These are phyloP conservation scores for Moelleriella libera DNA, from an alignment of 2,329 filamentous ascomycete genomes.

Conservation along the genomic window DNA sequence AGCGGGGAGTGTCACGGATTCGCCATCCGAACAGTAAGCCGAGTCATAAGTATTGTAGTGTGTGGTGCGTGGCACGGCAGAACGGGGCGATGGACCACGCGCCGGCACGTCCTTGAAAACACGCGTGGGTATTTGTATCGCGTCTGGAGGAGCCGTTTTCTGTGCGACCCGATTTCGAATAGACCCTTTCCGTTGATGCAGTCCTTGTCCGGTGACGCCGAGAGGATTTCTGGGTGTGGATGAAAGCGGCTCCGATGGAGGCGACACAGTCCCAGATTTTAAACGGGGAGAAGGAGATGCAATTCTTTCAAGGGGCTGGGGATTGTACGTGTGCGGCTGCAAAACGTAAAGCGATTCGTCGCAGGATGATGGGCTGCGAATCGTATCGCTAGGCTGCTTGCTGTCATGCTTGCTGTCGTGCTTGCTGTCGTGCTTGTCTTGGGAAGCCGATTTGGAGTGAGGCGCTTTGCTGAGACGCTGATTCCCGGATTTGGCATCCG, in stretches of 20 bases:
- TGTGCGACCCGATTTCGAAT: slow-evolving; percentile 39
- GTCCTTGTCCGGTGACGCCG: slow-evolving; percentile 1
- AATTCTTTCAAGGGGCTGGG: slow-evolving; percentile 9
- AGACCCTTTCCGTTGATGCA: slow-evolving; percentile 25
- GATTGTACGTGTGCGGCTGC: slow-evolving; percentile 44
- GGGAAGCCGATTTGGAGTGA: neutral
- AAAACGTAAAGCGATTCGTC: slow-evolving; percentile 34
- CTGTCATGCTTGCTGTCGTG: neutral
- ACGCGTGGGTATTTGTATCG: slow-evolving; percentile 37
- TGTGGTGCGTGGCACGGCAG: slow-evolving; percentile 15
- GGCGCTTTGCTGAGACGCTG: neutral
- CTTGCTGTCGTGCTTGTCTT: neutral
- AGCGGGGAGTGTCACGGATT: slow-evolving; percentile 19
- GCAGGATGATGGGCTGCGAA: slow-evolving; percentile 1
- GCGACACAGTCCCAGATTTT: neutral
- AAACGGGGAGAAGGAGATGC: neutral
- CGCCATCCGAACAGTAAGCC: slow-evolving; percentile 32
- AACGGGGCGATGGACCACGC: slow-evolving; percentile 16
- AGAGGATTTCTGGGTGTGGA: neutral
- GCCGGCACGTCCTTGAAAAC: slow-evolving; percentile 9
- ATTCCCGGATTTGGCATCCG: neutral
- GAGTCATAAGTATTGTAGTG: slow-evolving; percentile 25
- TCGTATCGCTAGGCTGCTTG: slow-evolving; percentile 6
- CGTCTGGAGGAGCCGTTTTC: slow-evolving; percentile 35
- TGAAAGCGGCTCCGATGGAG: neutral